Conservation (phyloP, 1,284 basidiomycete species). For the Ustilago cynodontis region DNA sequence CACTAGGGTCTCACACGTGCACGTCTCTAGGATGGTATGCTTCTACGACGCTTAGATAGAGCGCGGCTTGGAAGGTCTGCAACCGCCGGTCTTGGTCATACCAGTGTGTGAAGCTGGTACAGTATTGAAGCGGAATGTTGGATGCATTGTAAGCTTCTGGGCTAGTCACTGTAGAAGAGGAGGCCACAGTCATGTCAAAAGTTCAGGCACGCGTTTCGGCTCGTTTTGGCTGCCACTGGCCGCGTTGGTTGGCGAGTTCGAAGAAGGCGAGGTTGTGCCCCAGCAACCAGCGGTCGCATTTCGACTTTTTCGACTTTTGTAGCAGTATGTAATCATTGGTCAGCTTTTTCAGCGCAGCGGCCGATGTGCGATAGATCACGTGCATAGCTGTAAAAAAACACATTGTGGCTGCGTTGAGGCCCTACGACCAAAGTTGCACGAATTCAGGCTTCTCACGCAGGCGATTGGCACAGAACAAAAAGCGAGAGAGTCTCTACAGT, state of each 20-base stretch:
- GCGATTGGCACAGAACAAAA: too few species aligned
- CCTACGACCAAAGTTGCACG: too few species aligned
- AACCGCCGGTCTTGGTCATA: neutral
- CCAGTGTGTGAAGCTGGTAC: neutral
- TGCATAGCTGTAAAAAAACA: too few species aligned
- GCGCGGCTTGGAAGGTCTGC: too few species aligned
- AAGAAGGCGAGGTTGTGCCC: neutral
- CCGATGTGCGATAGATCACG: too few species aligned
- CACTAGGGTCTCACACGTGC: constrained; percentile 19
- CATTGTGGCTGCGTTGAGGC: too few species aligned
- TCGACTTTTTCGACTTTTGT: too few species aligned
- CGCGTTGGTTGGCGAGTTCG: neutral
- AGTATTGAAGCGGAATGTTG: neutral
- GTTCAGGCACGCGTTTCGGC: neutral
- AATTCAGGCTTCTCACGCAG: too few species aligned
- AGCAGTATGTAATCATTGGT: too few species aligned
- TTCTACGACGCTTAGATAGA: neutral
- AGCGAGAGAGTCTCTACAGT: too few species aligned
- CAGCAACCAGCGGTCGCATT: neutral
- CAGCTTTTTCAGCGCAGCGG: too few species aligned
- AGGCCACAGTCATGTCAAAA: neutral
- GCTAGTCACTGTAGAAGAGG: too few species aligned
- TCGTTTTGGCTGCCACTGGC: neutral
- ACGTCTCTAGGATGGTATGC: neutral
- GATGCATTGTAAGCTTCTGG: neutral